Evolutionary conservation across 1,139 yeast species (phyloP).

Genomic region (Candida sp.): DNA sequence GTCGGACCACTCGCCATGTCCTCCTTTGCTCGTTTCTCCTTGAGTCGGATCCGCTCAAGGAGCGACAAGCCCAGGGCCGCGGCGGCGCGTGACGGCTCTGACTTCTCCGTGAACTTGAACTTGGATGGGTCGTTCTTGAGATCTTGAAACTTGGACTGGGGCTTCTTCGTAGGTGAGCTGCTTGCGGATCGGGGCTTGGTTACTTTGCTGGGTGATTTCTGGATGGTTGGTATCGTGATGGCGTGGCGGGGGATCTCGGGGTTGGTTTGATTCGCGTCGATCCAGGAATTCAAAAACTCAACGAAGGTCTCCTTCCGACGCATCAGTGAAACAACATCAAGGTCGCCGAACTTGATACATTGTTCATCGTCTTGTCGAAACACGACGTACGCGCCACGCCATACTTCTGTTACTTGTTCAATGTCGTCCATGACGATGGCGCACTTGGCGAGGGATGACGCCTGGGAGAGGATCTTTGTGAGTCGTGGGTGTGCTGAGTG

Average conservation of each 20-base stretch:
- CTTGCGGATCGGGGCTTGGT: constrained; percentile 18
- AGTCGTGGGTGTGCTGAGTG: constrained; percentile 29
- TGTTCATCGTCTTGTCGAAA: constrained; percentile 12
- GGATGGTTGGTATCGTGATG: constrained; percentile 4
- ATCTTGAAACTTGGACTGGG: constrained; percentile 13
- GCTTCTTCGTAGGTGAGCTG: constrained; percentile 12
- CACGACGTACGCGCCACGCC: constrained; percentile 19
- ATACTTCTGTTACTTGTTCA: constrained; percentile 19
- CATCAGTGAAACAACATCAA: constrained; percentile 11
- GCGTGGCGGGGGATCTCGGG: too few species aligned
- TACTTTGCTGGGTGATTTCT: constrained; percentile 22
- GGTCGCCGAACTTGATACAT: constrained; percentile 10
- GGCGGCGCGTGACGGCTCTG: constrained; percentile 23
- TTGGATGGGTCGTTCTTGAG: constrained; percentile 35
- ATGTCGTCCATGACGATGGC: constrained; percentile 21
- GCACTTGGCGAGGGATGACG: constrained; percentile 20
- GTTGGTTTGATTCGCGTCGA: neutral
- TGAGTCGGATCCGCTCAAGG: constrained; percentile 44
- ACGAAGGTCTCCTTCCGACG: constrained; percentile 57
- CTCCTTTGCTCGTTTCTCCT: constrained; percentile 29
- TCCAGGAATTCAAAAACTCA: constrained; percentile 24
- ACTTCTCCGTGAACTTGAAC: constrained; percentile 31
- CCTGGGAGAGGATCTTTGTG: constrained; percentile 21
- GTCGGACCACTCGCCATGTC: neutral
- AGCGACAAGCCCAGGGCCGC: constrained; percentile 38